Conservation (phyloP, 768 basidiomycete species). For the Amyloporia xantha region DNA sequence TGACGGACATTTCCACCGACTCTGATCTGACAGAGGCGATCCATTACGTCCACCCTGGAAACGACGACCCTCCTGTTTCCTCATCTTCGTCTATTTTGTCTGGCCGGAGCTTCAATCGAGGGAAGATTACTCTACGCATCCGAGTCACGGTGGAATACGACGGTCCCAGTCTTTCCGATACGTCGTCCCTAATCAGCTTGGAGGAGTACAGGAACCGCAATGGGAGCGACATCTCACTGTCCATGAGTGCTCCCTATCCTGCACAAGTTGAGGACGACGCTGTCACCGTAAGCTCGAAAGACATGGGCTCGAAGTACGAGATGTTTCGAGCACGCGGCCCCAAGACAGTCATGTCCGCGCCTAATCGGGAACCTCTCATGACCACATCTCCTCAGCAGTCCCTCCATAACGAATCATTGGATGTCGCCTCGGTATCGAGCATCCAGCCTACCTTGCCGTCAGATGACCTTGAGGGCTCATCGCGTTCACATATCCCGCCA, state of each 20-base stretch:
- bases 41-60: slow-evolving; percentile 66
- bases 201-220: slow-evolving; percentile 62
- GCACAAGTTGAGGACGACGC: slow-evolving; percentile 62
- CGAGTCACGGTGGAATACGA: slow-evolving; percentile 84
- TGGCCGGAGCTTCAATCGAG: slow-evolving; percentile 50
- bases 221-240: slow-evolving; percentile 50
- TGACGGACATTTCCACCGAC: slow-evolving; percentile 61
- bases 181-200: slow-evolving; percentile 71
- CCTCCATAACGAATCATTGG: slow-evolving; percentile 9
- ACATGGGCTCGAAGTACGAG: slow-evolving; percentile 33
- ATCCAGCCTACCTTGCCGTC: background rate
- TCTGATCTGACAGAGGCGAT: slow-evolving; percentile 81
- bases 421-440: background rate
- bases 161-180: slow-evolving; percentile 86
- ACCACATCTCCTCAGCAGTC: slow-evolving; percentile 3
- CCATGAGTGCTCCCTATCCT: slow-evolving; percentile 32
- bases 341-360: slow-evolving; percentile 21
- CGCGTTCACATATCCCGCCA: slow-evolving; percentile 6
- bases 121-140: slow-evolving; percentile 73
- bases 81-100: slow-evolving; percentile 73
- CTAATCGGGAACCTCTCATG: slow-evolving; percentile 18
- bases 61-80: slow-evolving; percentile 63
- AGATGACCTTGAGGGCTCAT: slow-evolving; percentile 12
- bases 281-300: slow-evolving; percentile 69
- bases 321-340: slow-evolving; percentile 15